Conservation (phyloP, 208 protist genomes). For the Balamuthia mandrillaris region DNA sequence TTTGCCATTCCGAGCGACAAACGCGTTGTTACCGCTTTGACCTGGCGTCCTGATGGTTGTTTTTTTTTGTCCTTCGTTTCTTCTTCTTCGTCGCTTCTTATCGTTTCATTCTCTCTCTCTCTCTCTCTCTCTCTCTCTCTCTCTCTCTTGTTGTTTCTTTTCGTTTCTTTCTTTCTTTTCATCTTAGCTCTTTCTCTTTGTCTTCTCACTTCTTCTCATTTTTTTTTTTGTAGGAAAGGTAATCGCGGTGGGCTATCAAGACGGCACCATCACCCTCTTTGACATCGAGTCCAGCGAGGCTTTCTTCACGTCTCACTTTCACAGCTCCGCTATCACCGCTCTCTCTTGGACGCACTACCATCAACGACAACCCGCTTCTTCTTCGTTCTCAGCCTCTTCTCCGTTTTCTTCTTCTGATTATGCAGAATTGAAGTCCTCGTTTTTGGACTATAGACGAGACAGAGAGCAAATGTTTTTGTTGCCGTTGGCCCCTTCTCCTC, state of each 20-base stretch:
- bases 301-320: conserved; percentile 23
- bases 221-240: background rate
- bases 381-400: background rate
- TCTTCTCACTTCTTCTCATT: background rate
- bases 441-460: background rate
- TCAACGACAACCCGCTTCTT: no score
- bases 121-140: no score
- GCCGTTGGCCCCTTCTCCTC: background rate
- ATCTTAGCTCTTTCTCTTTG: background rate
- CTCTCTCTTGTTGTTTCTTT: no score
- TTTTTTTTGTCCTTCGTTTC: no score
- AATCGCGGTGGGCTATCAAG: conserved; percentile 11
- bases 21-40: background rate
- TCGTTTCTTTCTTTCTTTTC: background rate
- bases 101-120: background rate
- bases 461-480: background rate
- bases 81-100: background rate
- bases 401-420: background rate
- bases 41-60: conserved; percentile 8
- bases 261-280: background rate
- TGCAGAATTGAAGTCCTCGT: no score
- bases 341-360: conserved; percentile 7
- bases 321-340: background rate
- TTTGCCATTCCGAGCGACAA: conserved; percentile 18
- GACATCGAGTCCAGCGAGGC: background rate